These are phyloP conservation scores for Geosmithia flava DNA, from an alignment of 2,329 filamentous ascomycete species.

Conservation along the genomic window DNA sequence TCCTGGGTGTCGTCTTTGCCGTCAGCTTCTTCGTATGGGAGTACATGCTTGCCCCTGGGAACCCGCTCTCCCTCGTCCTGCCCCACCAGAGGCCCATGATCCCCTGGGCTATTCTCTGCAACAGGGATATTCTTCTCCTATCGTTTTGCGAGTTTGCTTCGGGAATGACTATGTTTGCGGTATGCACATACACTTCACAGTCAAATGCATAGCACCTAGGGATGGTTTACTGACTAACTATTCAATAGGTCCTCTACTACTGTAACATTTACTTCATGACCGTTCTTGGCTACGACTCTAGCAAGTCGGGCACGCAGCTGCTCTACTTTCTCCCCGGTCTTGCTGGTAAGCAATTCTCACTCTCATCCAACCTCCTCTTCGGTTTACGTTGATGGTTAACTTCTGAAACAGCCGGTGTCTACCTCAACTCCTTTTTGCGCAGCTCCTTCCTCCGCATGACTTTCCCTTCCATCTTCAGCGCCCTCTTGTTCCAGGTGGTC, in stretches of 20 bases:
- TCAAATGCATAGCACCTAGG: too few relatives aligned
- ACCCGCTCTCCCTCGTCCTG: slow-evolving; percentile 30
- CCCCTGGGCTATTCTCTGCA: slow-evolving; percentile 43
- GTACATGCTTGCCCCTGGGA: slow-evolving; percentile 38
- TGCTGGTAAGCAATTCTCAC: slow-evolving; percentile 27
- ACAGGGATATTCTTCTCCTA: slow-evolving; percentile 48
- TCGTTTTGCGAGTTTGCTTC: slow-evolving; percentile 48
- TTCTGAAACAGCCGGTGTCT: slow-evolving; percentile 33
- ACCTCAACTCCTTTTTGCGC: slow-evolving; percentile 43
- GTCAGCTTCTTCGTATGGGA: slow-evolving; percentile 32
- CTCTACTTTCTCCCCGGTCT: slow-evolving; percentile 54
- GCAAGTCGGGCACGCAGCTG: slow-evolving; percentile 41
- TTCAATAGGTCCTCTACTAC: slow-evolving; percentile 47
- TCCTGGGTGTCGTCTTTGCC: slow-evolving; percentile 26
- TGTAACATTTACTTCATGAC: slow-evolving; percentile 56
- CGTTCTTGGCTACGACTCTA: slow-evolving; percentile 36
- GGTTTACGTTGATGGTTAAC: neutral
- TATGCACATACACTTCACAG: slow-evolving; percentile 10
- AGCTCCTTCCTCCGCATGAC: slow-evolving; percentile 52
- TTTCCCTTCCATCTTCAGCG: slow-evolving; percentile 43
- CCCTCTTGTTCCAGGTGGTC: slow-evolving; percentile 41
- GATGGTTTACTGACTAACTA: slow-evolving; percentile 7
- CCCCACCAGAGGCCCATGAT: slow-evolving; percentile 50
- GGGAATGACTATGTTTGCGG: slow-evolving; percentile 40
- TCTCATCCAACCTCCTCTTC: neutral